These are phyloP conservation scores for Ustanciosporium gigantosporum DNA, from an alignment of 1,284 basidiomycete genomes.

Conservation along the genomic window DNA sequence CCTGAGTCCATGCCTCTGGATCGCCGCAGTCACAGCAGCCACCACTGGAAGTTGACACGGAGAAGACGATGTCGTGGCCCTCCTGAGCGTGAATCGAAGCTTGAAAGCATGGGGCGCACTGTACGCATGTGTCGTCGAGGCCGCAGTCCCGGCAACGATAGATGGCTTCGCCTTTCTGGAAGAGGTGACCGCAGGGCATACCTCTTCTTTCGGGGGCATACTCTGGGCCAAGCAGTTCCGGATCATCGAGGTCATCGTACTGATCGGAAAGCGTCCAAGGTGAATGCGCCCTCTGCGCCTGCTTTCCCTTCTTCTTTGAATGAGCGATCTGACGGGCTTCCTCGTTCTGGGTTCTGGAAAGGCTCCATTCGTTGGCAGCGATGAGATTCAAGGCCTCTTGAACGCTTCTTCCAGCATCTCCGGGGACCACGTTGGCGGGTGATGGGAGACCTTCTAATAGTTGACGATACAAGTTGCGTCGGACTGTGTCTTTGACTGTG, in stretches of 20 bases:
- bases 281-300: conserved; percentile 27
- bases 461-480: conserved; percentile 19
- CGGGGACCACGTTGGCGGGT: conserved; percentile 29
- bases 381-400: conserved; percentile 33
- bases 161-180: conserved; percentile 60
- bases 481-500: conserved; percentile 9
- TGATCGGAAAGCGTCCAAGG: conserved; percentile 26
- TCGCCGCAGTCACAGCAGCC: conserved; percentile 61
- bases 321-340: conserved; percentile 30
- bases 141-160: conserved; percentile 60
- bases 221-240: conserved; percentile 42
- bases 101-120: conserved; percentile 58
- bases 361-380: conserved; percentile 36
- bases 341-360: conserved; percentile 45
- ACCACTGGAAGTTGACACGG: conserved; percentile 49
- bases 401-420: conserved; percentile 22
- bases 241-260: conserved; percentile 23
- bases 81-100: conserved; percentile 51
- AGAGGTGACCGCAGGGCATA: conserved; percentile 60
- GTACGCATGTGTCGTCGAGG: conserved; percentile 59
- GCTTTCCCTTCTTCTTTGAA: conserved; percentile 40
- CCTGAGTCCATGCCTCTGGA: conserved; percentile 56
- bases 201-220: conserved; percentile 54
- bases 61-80: conserved; percentile 57
- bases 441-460: conserved; percentile 28